phyloP scores from a whole-genome alignment of 2,329 filamentous ascomycete species.

The Bipolaris cookei region DNA sequence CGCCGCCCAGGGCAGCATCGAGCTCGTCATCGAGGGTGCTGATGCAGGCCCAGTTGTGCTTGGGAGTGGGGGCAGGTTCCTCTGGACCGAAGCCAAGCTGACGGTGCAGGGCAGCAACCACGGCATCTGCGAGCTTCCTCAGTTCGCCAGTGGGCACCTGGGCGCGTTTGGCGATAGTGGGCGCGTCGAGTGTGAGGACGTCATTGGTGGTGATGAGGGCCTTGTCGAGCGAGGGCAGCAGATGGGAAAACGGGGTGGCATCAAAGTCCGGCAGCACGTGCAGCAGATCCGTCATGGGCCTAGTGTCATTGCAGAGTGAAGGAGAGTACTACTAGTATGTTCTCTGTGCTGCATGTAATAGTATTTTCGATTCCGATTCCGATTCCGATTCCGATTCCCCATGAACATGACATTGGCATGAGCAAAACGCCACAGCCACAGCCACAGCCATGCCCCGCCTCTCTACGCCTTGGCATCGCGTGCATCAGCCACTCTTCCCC shows the following conservation, averaged over 20 bases:
- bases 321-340: too few relatives aligned
- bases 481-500: conserved; percentile 15
- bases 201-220: conserved; percentile 80
- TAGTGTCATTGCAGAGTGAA: conserved; percentile 7
- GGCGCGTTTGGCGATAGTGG: conserved; percentile 85
- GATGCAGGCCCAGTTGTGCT: conserved; percentile 64
- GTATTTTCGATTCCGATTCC: conserved; percentile 22
- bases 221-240: conserved; percentile 80
- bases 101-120: conserved; percentile 70
- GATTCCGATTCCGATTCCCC: not conserved
- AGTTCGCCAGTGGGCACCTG: conserved; percentile 81
- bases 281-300: conserved; percentile 81
- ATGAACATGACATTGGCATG: conserved; percentile 4
- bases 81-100: conserved; percentile 59
- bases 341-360: too few relatives aligned
- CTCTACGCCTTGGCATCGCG: conserved; percentile 29
- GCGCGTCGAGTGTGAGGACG: conserved; percentile 80
- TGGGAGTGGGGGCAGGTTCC: conserved; percentile 23
- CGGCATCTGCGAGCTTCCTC: conserved; percentile 71
- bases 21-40: conserved; percentile 80
- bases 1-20: conserved; percentile 75
- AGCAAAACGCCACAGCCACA: too few relatives aligned
- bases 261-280: conserved; percentile 82
- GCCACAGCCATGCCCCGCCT: conserved; percentile 26
- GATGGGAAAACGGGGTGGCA: conserved; percentile 70